These are phyloP conservation scores for Acephala macrosclerotiorum DNA, from an alignment of 2,329 filamentous ascomycete genomes.

Conservation along the genomic window DNA sequence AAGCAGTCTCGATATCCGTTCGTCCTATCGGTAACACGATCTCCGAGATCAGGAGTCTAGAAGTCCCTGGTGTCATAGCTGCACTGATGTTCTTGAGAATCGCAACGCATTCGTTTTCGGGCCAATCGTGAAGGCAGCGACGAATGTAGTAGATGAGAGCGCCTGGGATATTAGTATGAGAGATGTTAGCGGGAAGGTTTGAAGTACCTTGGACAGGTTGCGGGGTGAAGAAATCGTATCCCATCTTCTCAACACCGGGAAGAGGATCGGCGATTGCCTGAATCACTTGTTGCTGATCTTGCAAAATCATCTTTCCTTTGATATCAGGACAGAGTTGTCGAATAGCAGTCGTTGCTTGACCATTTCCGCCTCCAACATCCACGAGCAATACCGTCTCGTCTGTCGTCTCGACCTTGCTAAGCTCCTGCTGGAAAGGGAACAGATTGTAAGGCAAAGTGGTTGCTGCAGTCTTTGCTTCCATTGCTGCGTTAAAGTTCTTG, in stretches of 20 bases:
- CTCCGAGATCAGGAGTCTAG: conserved; percentile 39
- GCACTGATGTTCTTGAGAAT: conserved; percentile 38
- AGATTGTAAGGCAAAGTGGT: conserved; percentile 24
- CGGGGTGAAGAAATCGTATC: conserved; percentile 40
- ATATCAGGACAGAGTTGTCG: conserved; percentile 27
- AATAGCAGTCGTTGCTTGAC: conserved; percentile 27
- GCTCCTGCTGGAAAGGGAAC: conserved; percentile 37
- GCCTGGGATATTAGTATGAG: conserved; percentile 26
- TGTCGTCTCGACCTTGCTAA: conserved; percentile 30
- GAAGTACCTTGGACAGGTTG: conserved; percentile 40
- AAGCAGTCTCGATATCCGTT: conserved; percentile 7
- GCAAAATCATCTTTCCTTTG: conserved; percentile 39
- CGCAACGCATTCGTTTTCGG: conserved; percentile 35
- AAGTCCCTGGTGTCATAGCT: conserved; percentile 37
- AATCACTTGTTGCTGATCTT: conserved; percentile 40
- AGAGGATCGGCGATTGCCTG: conserved; percentile 32
- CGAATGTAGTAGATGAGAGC: conserved; percentile 41
- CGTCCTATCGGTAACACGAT: conserved; percentile 35
- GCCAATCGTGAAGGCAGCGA: conserved; percentile 40
- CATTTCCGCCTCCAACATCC: conserved; percentile 35
- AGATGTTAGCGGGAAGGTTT: not conserved
- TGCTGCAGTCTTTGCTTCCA: conserved; percentile 33
- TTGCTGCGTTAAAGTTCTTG: conserved; percentile 41
- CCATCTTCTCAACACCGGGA: conserved; percentile 39
- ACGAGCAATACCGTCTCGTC: conserved; percentile 38